phyloP scores from a whole-genome alignment of 2,329 filamentous ascomycete genomes.

The Erysiphe pulchra region DNA sequence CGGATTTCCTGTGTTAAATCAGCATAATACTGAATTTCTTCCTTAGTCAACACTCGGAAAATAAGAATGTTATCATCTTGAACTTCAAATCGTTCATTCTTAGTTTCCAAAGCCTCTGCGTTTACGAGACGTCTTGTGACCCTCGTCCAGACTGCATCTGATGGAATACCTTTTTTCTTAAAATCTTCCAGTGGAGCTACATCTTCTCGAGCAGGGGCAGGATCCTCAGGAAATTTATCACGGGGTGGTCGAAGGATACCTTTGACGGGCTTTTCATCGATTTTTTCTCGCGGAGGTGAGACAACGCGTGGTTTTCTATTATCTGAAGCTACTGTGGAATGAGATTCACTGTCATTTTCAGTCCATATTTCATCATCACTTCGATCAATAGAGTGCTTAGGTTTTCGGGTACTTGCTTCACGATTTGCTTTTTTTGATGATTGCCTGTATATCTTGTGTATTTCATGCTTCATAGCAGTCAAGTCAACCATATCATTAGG shows the following conservation, averaged over 20 bases:
- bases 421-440: constrained; percentile 3
- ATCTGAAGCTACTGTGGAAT: constrained; percentile 5
- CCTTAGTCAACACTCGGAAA: constrained; percentile 58
- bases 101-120: constrained; percentile 58
- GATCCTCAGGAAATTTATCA: constrained; percentile 64
- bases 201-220: constrained; percentile 60
- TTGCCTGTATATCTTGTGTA: constrained; percentile 7
- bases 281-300: constrained; percentile 37
- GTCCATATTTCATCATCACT: constrained; percentile 6
- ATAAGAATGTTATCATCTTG: constrained; percentile 88
- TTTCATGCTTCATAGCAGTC: constrained; percentile 11
- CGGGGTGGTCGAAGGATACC: constrained; percentile 71
- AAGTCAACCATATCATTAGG: constrained; percentile 14
- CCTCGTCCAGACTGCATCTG: constrained; percentile 77
- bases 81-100: constrained; percentile 80
- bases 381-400: constrained; percentile 6
- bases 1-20: constrained; percentile 57
- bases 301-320: constrained; percentile 28
- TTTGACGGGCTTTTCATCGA: constrained; percentile 44
- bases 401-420: constrained; percentile 3
- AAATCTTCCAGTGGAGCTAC: constrained; percentile 86
- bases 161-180: constrained; percentile 47
- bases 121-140: constrained; percentile 75
- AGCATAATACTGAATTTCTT: constrained; percentile 75
- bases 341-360: constrained; percentile 7